These are phyloP conservation scores for Scedosporium aurantiacum DNA, from an alignment of 2,329 filamentous ascomycete genomes.

Conservation along the genomic window DNA sequence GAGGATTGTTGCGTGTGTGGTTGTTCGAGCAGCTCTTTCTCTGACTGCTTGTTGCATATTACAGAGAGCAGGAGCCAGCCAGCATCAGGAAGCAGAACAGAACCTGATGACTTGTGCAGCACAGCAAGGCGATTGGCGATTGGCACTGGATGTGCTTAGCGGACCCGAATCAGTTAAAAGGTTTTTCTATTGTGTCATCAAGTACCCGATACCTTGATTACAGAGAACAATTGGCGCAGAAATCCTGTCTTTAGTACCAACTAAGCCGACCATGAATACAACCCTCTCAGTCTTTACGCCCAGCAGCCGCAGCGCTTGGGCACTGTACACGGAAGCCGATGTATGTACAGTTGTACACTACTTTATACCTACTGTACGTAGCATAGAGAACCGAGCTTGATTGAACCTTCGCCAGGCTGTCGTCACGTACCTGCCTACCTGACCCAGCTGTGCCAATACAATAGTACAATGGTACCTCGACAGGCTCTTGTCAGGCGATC, in stretches of 20 bases:
- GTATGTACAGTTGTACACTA: too few relatives aligned
- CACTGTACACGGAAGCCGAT: background rate
- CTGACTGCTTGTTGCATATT: conserved; percentile 1
- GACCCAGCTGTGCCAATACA: background rate
- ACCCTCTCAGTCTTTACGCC: background rate
- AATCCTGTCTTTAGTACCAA: too few relatives aligned
- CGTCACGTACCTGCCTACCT: background rate
- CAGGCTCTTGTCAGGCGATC: background rate
- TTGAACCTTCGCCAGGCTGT: too few relatives aligned
- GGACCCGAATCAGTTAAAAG: background rate
- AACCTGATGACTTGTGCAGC: conserved; percentile 7
- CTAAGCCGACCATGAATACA: too few relatives aligned
- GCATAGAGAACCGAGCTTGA: too few relatives aligned
- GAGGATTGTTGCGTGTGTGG: conserved; percentile 5
- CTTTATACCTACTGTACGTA: too few relatives aligned
- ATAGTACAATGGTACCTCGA: background rate
- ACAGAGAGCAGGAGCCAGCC: background rate
- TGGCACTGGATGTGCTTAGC: background rate
- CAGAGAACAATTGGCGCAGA: too few relatives aligned
- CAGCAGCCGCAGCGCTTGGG: background rate
- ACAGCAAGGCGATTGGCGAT: background rate
- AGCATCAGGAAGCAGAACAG: background rate
- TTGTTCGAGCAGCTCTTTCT: background rate
- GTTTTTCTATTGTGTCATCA: background rate
- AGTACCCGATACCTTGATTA: background rate